Evolutionary conservation across 768 basidiomycete genomes (phyloP).

Genomic region (Lentinus brumalis): DNA sequence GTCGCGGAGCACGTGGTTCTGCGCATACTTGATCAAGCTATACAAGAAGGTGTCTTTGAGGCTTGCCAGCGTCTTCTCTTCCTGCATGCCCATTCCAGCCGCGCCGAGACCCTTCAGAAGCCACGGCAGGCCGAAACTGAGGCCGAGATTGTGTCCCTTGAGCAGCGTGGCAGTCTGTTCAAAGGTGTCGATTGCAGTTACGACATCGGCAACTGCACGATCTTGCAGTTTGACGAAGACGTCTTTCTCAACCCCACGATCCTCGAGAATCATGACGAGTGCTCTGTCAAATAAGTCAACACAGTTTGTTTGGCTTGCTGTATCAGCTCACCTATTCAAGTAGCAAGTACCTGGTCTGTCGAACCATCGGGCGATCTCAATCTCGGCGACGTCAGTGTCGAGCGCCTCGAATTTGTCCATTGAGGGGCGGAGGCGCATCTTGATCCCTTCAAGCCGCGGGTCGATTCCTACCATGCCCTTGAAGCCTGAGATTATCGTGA

Average conservation of each 20-base stretch:
- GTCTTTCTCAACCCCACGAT: conserved; percentile 60
- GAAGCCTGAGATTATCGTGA: conserved; percentile 34
- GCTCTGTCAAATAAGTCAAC: conserved; percentile 44
- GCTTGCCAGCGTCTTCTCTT: conserved; percentile 7
- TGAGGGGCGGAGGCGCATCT: conserved; percentile 68
- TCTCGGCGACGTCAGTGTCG: conserved; percentile 49
- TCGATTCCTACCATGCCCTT: conserved; percentile 84
- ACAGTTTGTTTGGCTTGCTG: too few relatives aligned
- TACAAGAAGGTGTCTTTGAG: conserved; percentile 28
- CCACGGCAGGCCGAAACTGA: conserved; percentile 48
- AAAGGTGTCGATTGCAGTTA: conserved; percentile 61
- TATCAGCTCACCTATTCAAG: conserved; percentile 62
- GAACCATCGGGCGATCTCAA: conserved; percentile 75
- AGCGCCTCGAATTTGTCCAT: conserved; percentile 76
- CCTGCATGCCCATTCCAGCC: conserved; percentile 24
- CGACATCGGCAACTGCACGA: conserved; percentile 53
- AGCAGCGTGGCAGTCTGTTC: conserved; percentile 51
- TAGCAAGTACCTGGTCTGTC: conserved; percentile 60
- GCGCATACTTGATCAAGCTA: conserved; percentile 43
- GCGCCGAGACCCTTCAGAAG: conserved; percentile 53
- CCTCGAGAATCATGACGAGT: conserved; percentile 78
- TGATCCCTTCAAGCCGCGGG: conserved; percentile 51
- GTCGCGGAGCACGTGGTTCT: conserved; percentile 65
- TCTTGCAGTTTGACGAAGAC: conserved; percentile 67
- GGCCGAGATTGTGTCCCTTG: conserved; percentile 47